Conservation (phyloP, 2,329 filamentous ascomycete genomes). For the Fusarium sp. region DNA sequence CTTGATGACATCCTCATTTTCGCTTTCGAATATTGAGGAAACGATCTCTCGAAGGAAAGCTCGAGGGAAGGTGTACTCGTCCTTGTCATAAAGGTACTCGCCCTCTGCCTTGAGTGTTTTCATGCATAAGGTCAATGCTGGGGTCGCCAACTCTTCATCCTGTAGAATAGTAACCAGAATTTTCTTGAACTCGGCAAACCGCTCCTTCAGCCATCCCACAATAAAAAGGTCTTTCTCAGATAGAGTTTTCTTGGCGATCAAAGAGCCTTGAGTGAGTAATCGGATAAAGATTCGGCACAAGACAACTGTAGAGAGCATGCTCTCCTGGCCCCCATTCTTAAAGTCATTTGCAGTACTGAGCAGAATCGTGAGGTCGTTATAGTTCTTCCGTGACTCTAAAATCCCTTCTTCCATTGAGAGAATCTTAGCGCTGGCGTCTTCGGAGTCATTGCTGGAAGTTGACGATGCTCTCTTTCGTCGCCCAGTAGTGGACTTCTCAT, state of each 20-base stretch:
- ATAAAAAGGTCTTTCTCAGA: conserved; percentile 80
- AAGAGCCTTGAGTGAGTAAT: conserved; percentile 76
- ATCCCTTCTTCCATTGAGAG: conserved; percentile 82
- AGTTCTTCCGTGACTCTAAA: conserved; percentile 85
- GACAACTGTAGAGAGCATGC: conserved; percentile 77
- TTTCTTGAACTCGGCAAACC: conserved; percentile 75
- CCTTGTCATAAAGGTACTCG: conserved; percentile 66
- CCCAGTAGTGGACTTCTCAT: conserved; percentile 60
- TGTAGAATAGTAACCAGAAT: conserved; percentile 69
- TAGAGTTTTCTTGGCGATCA: conserved; percentile 71
- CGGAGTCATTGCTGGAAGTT: conserved; percentile 57
- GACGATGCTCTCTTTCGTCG: conserved; percentile 56
- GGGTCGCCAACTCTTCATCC: conserved; percentile 71
- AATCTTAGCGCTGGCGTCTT: conserved; percentile 71
- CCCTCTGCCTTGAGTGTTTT: conserved; percentile 83
- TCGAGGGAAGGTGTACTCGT: conserved; percentile 75
- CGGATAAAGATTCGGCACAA: conserved; percentile 88
- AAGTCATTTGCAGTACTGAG: conserved; percentile 64
- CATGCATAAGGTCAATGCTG: conserved; percentile 83
- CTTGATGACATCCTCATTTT: conserved; percentile 67
- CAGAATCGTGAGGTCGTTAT: conserved; percentile 86
- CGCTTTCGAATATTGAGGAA: conserved; percentile 65
- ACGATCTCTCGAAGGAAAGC: conserved; percentile 73
- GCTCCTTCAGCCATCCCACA: conserved; percentile 79
- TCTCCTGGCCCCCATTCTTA: conserved; percentile 60